Evolutionary conservation across 495 filamentous ascomycete genomes (phyloP).

Genomic region (Terfezia boudieri): DNA sequence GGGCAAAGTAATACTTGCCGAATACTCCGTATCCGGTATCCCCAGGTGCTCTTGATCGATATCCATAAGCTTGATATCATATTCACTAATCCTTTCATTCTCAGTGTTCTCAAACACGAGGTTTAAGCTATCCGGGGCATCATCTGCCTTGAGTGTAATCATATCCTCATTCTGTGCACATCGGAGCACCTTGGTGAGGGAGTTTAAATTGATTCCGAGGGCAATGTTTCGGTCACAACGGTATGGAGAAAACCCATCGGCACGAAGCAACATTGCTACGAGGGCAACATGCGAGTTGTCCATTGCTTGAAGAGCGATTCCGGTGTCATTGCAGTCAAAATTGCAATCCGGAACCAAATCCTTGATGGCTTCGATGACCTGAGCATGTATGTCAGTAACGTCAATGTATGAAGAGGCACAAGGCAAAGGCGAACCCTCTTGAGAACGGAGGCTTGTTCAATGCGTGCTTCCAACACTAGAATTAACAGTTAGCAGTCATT

Average conservation of each 20-base stretch:
- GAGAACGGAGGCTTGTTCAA: conserved; percentile 81
- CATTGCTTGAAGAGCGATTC: conserved; percentile 97
- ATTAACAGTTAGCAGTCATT: not conserved
- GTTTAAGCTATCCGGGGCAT: conserved; percentile 86
- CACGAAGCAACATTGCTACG: conserved; percentile 94
- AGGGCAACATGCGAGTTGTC: conserved; percentile 99
- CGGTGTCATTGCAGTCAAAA: conserved; percentile 99
- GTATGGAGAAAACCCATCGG: conserved; percentile 86
- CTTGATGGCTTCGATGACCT: conserved; percentile 98
- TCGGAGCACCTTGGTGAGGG: conserved; percentile 91
- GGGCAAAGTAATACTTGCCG: conserved; percentile 77
- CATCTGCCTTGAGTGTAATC: conserved; percentile 89
- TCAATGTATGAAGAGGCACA: not conserved
- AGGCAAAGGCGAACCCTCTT: conserved; percentile 51
- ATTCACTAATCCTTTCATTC: conserved; percentile 83
- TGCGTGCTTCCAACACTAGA: conserved; percentile 82
- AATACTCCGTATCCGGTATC: conserved; percentile 95
- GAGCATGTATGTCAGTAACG: not conserved
- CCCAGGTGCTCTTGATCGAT: conserved; percentile 99
- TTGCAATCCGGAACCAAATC: conserved; percentile 99
- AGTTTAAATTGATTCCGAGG: conserved; percentile 87
- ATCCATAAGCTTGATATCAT: conserved; percentile 99
- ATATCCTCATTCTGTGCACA: conserved; percentile 88
- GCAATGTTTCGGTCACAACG: conserved; percentile 98
- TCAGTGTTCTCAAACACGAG: conserved; percentile 82